Evolutionary conservation across 2,329 filamentous ascomycete genomes (phyloP), one percentile per base, ranked within the genome.

Genomic region (Falciphora oryzae): DNA sequence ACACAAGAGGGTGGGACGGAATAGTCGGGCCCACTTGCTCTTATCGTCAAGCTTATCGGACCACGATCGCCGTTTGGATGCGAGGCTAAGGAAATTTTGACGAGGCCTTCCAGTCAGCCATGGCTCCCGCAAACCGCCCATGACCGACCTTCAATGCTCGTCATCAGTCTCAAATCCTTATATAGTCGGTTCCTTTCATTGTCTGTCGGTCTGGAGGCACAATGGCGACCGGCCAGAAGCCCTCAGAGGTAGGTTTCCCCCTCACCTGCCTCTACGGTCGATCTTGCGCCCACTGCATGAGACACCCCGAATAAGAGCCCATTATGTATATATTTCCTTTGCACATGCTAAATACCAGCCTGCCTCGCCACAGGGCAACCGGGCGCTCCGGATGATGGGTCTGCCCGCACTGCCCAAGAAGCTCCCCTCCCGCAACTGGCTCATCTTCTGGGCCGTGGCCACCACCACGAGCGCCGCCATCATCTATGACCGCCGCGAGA

Each of bases 401-500:
- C 81, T 99, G 65, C 94, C 94, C 62, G 90, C 89, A 69, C 85
- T 97, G 67, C 90, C 91, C 66, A 84, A 88, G 70, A 92, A 88
- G 76, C 86, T 99, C 25, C 95, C 95, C 10, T 98, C 94, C 25
- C 90, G 95, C 67, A 98, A 98, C 76, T 99, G 95, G 95, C 87
- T 95, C 78, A 97, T 99, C 72, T 99, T 99, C 80, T 87, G 93
- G 77, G 83, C 89, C 60, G 76, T 98, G 64, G 89, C 89, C 14
- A 89, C 89, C 63, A 86, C 91, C 60, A 90, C 97, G 73, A 87
- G 91, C 7, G 87, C 86, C 22, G 90, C 92, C 63, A 83, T 98
- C 65, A 85, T 95, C 73, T 97, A 99, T 81, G 95, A 99, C 78
- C 92, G 92, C 73, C 89, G 91, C 66, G 89, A 98, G 79, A 97